Base-by-base conservation (phyloP, 345 rosid genomes). In the Hirschfeldia incana region DNA sequence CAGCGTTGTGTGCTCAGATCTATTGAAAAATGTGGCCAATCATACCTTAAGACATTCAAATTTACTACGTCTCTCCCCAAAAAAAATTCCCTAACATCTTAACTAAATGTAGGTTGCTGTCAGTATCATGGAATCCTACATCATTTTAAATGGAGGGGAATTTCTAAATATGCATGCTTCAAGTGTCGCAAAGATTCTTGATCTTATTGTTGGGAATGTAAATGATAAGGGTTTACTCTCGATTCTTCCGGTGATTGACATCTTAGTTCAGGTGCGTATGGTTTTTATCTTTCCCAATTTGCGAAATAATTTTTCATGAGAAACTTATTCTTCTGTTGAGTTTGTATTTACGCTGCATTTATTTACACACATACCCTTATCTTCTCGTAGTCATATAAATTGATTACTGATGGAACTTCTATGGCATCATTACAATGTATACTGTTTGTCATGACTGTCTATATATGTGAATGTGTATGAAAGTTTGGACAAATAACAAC, bases 171-270 rank as follows among this genome's bases (percentile, higher is more conserved):
- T 88, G 85, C 97, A 95, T 78, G 90, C 94, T 80, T 82, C 97
- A 79, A 86, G 65, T 78, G 88, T 95, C 58, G 97, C 98, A 67
- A 93, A 88, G 80, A 89, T 95, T 83, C 93, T 95, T 76, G 97
- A 95, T 85, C 83, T 93, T 73, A 86, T 95, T 73, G 91, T 95
- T 57, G 99, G 93, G 84, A 95, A 91, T 87, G 98, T 95, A 64
- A 93, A 91, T 65, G 92, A 95, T 77, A 84, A 79, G 77, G 99
- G 99, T 61, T 84, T 95, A 76, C 89, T 86, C 75, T 83, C 97
- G 67, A 80, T 85, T 71, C 90, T 93, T 80, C 99, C 99, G 55
- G 91, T 93, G 79, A 84, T 95, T 76, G 98, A 93, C 85, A 78
- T 90, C 76, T 87, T 93, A 70, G 82, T 95, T 76, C 97, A 95